phyloP scores from a whole-genome alignment of 805 yeast genomes.

The Barnettozyma wickerhamii region DNA sequence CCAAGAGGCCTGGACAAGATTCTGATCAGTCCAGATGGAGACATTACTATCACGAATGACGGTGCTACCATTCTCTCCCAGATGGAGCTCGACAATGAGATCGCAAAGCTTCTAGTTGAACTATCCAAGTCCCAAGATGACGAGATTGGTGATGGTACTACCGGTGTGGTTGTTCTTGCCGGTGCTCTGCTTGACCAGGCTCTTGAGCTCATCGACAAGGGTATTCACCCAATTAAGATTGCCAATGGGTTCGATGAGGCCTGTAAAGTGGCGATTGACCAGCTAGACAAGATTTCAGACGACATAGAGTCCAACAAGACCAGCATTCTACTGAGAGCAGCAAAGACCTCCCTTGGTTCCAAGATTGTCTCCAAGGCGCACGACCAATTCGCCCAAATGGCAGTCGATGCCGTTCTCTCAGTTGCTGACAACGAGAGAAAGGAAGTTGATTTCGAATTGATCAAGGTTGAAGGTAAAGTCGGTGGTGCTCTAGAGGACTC shows the following conservation, averaged over 20 bases:
- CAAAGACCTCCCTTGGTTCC: conserved; percentile 91
- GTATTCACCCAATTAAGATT: conserved; percentile 94
- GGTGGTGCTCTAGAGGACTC: conserved; percentile 94
- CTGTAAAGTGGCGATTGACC: conserved; percentile 80
- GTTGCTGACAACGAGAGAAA: conserved; percentile 90
- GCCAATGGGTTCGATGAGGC: conserved; percentile 98
- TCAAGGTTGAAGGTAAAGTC: conserved; percentile 91
- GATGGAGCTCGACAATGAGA: conserved; percentile 94
- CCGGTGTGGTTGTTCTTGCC: conserved; percentile 97
- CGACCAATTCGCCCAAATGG: conserved; percentile 92
- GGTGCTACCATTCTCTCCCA: conserved; percentile 96
- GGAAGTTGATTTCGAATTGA: conserved; percentile 96
- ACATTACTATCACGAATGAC: conserved; percentile 95
- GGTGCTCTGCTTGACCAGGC: conserved; percentile 95
- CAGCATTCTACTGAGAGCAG: conserved; percentile 75
- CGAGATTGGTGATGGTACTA: conserved; percentile 67
- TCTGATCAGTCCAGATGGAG: conserved; percentile 93
- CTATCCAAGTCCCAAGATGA: conserved; percentile 87
- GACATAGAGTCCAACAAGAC: conserved; percentile 38
- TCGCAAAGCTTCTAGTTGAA: conserved; percentile 93
- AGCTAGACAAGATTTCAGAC: conserved; percentile 74
- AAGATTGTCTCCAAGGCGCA: conserved; percentile 93
- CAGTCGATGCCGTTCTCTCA: conserved; percentile 90
- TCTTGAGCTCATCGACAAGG: conserved; percentile 87
- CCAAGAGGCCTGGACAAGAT: conserved; percentile 99